Evolutionary conservation across 805 yeast species (phyloP), one percentile per base, ranked within the genome.

Genomic region (Metschnikowia borealis): DNA sequence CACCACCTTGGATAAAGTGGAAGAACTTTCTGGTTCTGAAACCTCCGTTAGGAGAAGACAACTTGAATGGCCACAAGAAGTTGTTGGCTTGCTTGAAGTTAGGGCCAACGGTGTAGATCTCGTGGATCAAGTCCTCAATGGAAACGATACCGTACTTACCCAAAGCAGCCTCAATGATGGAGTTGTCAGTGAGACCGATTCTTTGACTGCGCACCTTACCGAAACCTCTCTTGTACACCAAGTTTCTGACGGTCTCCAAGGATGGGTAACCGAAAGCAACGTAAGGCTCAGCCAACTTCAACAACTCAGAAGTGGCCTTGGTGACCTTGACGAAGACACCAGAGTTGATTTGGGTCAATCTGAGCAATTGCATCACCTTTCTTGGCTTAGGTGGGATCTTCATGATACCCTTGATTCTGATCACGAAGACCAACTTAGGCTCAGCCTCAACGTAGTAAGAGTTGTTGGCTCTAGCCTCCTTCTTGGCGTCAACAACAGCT

Each of bases 341-440:
- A 68, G 94, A 82, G 83, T 89, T 89, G 78, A 89, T 87, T 82
- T 88, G 96, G 73, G 84, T 82, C 77, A 89, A 84, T 83, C 96
- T 86, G 77, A 89, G 82, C 74, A 90, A 84, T 80, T 87, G 96
- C 76, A 89, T 77, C 69, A 91, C 96, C 88, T 91, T 91, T 88
- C 97, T 90, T 84, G 97, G 96, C 87, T 91, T 91, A 71, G 97
- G 97, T 72, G 97, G 88, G 68, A 91, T 89, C 87, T 90, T 91
- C 91, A 82, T 87, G 77, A 91, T 89, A 91, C 97, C 97, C 92
- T 91, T 91, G 85, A 91, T 91, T 87, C 98, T 89, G 77, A 91
- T 84, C 71, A 91, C 96, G 76, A 91, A 89, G 63, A 89, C 96
- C 70, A 91, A 86, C 79, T 89, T 90, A 70, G 85, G 83, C 84